phyloP scores from a whole-genome alignment of 2,329 filamentous ascomycete species.

The Pseudogymnoascus pannorum region DNA sequence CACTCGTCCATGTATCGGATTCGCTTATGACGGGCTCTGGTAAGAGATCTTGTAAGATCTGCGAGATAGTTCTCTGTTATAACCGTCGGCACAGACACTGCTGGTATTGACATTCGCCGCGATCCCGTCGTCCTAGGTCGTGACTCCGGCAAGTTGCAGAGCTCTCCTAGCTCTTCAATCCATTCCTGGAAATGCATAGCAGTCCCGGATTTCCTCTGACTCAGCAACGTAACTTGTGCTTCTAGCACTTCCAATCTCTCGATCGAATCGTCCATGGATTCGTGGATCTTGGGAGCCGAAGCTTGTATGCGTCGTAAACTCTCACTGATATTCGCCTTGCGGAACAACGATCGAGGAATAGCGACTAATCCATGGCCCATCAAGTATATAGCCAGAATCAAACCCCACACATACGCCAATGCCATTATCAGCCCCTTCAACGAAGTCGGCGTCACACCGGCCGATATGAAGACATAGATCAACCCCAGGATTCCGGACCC shows the following conservation, averaged over 20 bases:
- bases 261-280: constrained; percentile 79
- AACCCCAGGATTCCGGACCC: constrained; percentile 63
- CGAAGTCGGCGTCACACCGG: constrained; percentile 62
- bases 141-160: constrained; percentile 60
- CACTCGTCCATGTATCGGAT: constrained; percentile 80
- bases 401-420: constrained; percentile 86
- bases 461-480: constrained; percentile 74
- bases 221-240: constrained; percentile 69
- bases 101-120: constrained; percentile 36
- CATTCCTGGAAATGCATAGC: constrained; percentile 75
- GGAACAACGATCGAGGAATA: constrained; percentile 73
- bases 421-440: constrained; percentile 88
- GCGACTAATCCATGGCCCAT: constrained; percentile 97
- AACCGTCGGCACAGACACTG: constrained; percentile 60
- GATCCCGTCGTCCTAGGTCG: constrained; percentile 38
- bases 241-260: constrained; percentile 75
- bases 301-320: constrained; percentile 68
- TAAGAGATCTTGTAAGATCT: constrained; percentile 74
- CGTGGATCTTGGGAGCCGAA: constrained; percentile 73
- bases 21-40: constrained; percentile 74
- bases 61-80: constrained; percentile 92
- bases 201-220: constrained; percentile 71
- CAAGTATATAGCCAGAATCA: constrained; percentile 86
- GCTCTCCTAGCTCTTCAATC: constrained; percentile 89
- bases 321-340: constrained; percentile 68